phyloP scores from a whole-genome alignment of 1,284 basidiomycete genomes.

The Apiotrichum gamsii region DNA sequence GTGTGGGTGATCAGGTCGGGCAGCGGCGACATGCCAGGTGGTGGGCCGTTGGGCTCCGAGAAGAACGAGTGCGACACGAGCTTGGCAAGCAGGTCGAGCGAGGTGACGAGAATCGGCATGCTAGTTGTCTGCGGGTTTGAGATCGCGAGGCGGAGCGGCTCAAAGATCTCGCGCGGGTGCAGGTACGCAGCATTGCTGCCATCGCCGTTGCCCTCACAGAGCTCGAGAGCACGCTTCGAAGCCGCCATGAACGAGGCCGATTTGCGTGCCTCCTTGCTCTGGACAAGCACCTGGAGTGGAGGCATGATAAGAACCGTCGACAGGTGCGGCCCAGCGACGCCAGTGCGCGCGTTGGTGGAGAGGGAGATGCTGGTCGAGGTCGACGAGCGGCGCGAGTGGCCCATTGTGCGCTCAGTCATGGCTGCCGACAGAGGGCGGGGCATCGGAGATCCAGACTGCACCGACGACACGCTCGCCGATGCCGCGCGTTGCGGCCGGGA shows the following conservation, averaged over 20 bases:
- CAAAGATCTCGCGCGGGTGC: conserved; percentile 75
- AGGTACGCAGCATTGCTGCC: conserved; percentile 50
- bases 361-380: conserved; percentile 35
- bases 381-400: conserved; percentile 34
- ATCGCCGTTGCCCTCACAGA: conserved; percentile 65
- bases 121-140: conserved; percentile 64
- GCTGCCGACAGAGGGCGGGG: conserved; percentile 21
- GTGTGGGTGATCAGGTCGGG: conserved; percentile 89
- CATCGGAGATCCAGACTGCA: conserved; percentile 5
- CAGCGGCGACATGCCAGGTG: conserved; percentile 58
- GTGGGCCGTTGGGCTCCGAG: conserved; percentile 52
- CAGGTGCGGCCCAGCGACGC: conserved; percentile 32
- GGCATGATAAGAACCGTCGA: conserved; percentile 60
- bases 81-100: conserved; percentile 91
- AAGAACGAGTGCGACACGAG: conserved; percentile 95
- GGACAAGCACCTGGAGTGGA: conserved; percentile 77
- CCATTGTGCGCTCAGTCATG: not conserved
- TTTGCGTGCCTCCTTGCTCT: conserved; percentile 83
- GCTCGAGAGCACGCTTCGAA: conserved; percentile 71
- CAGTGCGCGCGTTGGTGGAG: conserved; percentile 10
- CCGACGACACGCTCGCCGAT: conserved; percentile 5
- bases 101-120: conserved; percentile 88
- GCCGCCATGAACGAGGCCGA: conserved; percentile 73
- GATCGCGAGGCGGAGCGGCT: conserved; percentile 85
- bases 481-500: not conserved